A percentile compares a stretch with the other conserved stretches of the same genome.
Evolutionary conservation across 345 rosid genomes (phyloP).

Genomic region (Gossypium sturtianum): DNA sequence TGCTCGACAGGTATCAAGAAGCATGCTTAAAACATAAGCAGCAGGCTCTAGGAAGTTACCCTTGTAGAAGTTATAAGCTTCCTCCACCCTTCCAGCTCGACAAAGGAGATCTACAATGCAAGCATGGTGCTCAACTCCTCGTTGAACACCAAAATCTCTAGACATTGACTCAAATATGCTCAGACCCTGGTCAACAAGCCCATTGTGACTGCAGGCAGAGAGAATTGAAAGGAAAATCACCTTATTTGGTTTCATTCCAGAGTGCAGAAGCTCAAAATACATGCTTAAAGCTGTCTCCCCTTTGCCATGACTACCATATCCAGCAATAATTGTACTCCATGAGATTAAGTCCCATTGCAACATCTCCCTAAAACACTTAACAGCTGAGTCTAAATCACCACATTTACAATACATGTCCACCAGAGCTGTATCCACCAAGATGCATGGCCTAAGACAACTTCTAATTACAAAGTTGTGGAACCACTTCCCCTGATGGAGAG

Average conservation of each 20-base stretch:
- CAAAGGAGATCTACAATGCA: slow-evolving; percentile 61
- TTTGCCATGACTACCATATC: slow-evolving; percentile 76
- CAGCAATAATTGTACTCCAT: slow-evolving; percentile 66
- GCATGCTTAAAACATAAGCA: slow-evolving; percentile 42
- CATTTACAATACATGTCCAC: slow-evolving; percentile 82
- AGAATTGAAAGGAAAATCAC: slow-evolving; percentile 59
- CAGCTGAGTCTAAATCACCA: slow-evolving; percentile 55
- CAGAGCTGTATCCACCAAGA: slow-evolving; percentile 52
- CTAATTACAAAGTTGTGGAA: slow-evolving; percentile 54
- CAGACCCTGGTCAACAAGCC: slow-evolving; percentile 61
- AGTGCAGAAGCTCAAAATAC: slow-evolving; percentile 47
- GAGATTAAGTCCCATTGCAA: slow-evolving; percentile 46
- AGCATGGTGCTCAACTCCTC: slow-evolving; percentile 47
- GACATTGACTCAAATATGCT: slow-evolving; percentile 48
- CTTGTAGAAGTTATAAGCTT: slow-evolving; percentile 51
- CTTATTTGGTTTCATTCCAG: slow-evolving; percentile 59
- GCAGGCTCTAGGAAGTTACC: slow-evolving; percentile 30
- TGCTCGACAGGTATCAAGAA: slow-evolving; percentile 50
- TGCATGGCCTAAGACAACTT: slow-evolving; percentile 37
- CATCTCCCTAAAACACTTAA: slow-evolving; percentile 53
- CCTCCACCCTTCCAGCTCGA: slow-evolving; percentile 48
- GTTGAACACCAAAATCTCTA: slow-evolving; percentile 38
- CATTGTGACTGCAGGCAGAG: slow-evolving; percentile 76
- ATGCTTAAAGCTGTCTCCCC: slow-evolving; percentile 55
- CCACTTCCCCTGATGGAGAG: slow-evolving; percentile 57